phyloP scores from a whole-genome alignment of 441 rosid species.

The Codiaeum variegatum region DNA sequence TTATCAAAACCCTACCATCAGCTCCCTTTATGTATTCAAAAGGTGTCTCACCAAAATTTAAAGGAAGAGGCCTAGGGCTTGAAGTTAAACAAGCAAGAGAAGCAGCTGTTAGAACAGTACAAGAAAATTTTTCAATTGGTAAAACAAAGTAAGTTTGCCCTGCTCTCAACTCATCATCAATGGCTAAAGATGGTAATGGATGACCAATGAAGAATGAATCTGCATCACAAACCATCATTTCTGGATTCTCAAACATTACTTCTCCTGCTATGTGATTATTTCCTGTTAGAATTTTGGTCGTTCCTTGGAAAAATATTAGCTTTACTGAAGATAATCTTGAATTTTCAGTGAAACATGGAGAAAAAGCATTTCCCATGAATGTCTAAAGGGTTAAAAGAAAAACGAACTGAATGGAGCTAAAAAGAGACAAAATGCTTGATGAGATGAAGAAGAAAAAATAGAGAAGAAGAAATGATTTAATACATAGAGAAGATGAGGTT shows the following conservation, averaged over 20 bases:
- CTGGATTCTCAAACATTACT: constrained; percentile 82
- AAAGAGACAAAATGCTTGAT: too few relatives aligned
- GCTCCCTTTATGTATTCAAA: constrained; percentile 55
- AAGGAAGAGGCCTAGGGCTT: constrained; percentile 27
- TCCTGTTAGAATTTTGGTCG: constrained; percentile 41
- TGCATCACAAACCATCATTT: constrained; percentile 64
- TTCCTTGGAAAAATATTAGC: constrained; percentile 57
- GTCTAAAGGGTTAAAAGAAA: neutral
- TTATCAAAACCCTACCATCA: constrained; percentile 59
- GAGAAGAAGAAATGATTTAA: constrained; percentile 2
- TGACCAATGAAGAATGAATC: constrained; percentile 85
- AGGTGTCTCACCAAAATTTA: constrained; percentile 53
- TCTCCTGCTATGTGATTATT: constrained; percentile 67
- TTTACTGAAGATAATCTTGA: constrained; percentile 28
- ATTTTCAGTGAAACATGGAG: constrained; percentile 35
- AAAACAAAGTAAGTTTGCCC: constrained; percentile 78
- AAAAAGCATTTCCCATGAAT: constrained; percentile 42
- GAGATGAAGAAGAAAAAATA: constrained; percentile 6
- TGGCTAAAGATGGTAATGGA: constrained; percentile 57
- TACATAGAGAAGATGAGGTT: neutral
- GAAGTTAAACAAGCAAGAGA: constrained; percentile 53
- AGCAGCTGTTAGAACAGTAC: constrained; percentile 46
- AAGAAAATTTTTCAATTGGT: constrained; percentile 62
- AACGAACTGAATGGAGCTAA: too few relatives aligned
- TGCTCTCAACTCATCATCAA: constrained; percentile 56